Percentiles rank a stretch among this genome's conserved stretches.
Conservation (phyloP, 2,329 filamentous ascomycete species). For the Trichoderma sp. region DNA sequence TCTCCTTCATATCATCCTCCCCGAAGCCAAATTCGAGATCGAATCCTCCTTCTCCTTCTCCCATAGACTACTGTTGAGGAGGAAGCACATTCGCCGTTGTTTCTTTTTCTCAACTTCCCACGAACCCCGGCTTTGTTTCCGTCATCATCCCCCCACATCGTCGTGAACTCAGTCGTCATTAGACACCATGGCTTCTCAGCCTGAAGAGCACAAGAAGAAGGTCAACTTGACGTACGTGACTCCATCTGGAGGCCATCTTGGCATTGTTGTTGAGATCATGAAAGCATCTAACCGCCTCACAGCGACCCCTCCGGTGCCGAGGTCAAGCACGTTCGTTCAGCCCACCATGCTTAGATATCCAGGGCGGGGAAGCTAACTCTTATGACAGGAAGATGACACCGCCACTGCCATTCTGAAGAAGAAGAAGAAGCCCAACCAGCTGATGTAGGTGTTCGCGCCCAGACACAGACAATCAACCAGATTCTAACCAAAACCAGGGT, state of each 20-base stretch:
- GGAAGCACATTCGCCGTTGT: background rate
- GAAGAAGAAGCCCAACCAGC: slow-evolving; percentile 99
- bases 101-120: slow-evolving; percentile 22
- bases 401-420: slow-evolving; percentile 98
- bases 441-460: slow-evolving; percentile 72
- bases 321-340: slow-evolving; percentile 72
- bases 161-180: slow-evolving; percentile 27
- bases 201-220: slow-evolving; percentile 75
- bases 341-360: slow-evolving; percentile 29
- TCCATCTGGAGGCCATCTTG: background rate
- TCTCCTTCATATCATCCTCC: slow-evolving; percentile 24
- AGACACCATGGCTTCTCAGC: slow-evolving; percentile 71
- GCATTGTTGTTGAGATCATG: slow-evolving; percentile 10
- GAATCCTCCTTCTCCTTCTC: background rate
- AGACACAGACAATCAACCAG: background rate
- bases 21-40: slow-evolving; percentile 11
- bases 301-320: slow-evolving; percentile 91
- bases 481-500: slow-evolving; percentile 64
- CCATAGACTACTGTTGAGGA: slow-evolving; percentile 9
- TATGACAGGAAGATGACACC: slow-evolving; percentile 77
- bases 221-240: slow-evolving; percentile 74
- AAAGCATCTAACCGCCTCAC: slow-evolving; percentile 43
- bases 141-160: slow-evolving; percentile 32
- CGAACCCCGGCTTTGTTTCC: slow-evolving; percentile 31
- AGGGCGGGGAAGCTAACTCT: slow-evolving; percentile 37